Evolutionary conservation across 768 basidiomycete species (phyloP), one percentile per base, ranked within the genome.

Genomic region (Suillus fuscotomentosus): DNA sequence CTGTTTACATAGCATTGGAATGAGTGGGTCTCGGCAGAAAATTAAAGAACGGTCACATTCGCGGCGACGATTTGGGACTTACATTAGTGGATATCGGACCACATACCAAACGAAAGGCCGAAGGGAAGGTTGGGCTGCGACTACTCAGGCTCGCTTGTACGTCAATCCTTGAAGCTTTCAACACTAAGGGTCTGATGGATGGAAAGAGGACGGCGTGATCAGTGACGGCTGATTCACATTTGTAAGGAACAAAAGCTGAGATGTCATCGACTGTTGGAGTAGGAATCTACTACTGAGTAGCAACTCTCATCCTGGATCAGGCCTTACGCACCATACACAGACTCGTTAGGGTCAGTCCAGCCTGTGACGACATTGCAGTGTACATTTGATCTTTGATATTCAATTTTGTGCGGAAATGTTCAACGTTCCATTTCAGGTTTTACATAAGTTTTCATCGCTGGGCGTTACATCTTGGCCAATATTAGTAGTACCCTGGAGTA

Each of bases 61-160:
- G 98, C 72, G 96, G 97, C 17, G 93, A 95, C 76, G 96, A 97
- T 70, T 99, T 97, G 17, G 20, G 91, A n/a, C 73, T 89, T 43
- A 95, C 95, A 2, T 95, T 96, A 3, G 94, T 99, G 8, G 97
- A 99, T 75, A 95, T 95, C 92, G 91, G 87, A 2, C 80, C 80
- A 39, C 87, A 86, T 64, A 77, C 82, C 57, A 84, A 82, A 65
- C 80, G 81, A 36, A 94, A 91, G 93, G 78, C 78, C 41, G 81
- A 86, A 71, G 93, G 91, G 45, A 86, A 82, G 67, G 92, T 70
- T 13, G 14, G 55, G 22, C 36, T 22, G 9, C 8, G 14, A 14
- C 15, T 15, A 27, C 24, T 51, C 9, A 4, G 9, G 15, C 9
- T 17, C 50, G 9, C 50, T 31, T 27, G 15, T 51, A 51, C 50